Evolutionary conservation across 1,284 basidiomycete species (phyloP), one percentile per base, ranked within the genome.

Genomic region (Sporisorium scitamineum): DNA sequence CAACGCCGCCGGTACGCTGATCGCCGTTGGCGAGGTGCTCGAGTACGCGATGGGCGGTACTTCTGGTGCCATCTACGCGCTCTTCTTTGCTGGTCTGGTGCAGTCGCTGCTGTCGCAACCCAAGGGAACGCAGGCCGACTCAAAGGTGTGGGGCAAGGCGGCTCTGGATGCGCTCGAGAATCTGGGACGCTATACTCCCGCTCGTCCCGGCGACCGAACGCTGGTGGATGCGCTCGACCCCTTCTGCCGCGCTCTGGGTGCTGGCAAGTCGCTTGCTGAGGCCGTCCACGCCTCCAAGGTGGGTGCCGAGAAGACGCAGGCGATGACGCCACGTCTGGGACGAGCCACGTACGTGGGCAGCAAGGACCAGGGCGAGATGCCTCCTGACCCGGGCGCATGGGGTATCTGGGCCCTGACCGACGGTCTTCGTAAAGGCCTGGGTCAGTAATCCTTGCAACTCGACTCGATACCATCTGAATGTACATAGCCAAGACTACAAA

Each of bases 381-480:
- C 81, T 26, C 89, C 89, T 8, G 89, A 90, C 84, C 89, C 89
- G 39, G 89, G 89, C 16, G 89, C 89, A 10, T 89, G 87, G 87
- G 89, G 89, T 54, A 85, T 90, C 54, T 86, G 85, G 64, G 86
- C 86, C 11, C 76, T 89, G 41, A 73, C 80, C 34, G 76, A 83
- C 52, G 85, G 85, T 29, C 60, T 86, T 16, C 66, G 65, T 29
- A 74, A 85, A 81, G 78, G 64, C 13, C 68, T 82, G 27, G 60
- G 70, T 9, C 74, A 66, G 74, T 77, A 53, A 45, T 22, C 22
- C 39, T 39, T 5, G 37, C 45, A 24, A 52, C 5, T 27, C 27
- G 26, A 22, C 20, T 42, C 29, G 4, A 18, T 18, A 26, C 6
- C 27, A 20, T 32, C n/a, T 42, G 29, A 31, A 20, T 50, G 48